Percentiles rank a stretch among this genome's conserved stretches.
phyloP scores from a whole-genome alignment of 495 filamentous ascomycete species.

The Talaromyces borbonicus region DNA sequence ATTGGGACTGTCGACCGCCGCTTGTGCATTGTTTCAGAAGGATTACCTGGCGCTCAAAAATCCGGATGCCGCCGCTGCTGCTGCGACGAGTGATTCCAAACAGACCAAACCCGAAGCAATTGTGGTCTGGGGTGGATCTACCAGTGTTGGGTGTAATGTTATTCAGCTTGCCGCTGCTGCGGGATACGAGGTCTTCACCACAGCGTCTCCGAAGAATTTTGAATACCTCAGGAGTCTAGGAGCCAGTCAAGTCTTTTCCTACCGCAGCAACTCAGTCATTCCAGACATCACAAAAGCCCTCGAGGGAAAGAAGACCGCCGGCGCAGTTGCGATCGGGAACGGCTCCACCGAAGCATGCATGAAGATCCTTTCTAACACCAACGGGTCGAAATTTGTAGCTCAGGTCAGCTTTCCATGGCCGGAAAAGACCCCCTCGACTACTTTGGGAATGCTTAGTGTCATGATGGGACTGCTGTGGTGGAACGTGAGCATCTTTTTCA shows the following conservation, averaged over 20 bases:
- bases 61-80: conserved; percentile 4
- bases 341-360: background rate
- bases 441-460: background rate
- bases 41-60: background rate
- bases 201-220: conserved; percentile 34
- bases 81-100: conserved; percentile 9
- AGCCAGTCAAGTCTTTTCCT: conserved; percentile 34
- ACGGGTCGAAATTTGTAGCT: conserved; percentile 1
- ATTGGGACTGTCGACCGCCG: conserved; percentile 24
- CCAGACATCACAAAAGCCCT: conserved; percentile 5
- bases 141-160: conserved; percentile 30
- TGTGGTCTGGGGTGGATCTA: conserved; percentile 41
- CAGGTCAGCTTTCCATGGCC: conserved; percentile 6
- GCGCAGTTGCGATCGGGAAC: conserved; percentile 2
- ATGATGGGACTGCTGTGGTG: background rate
- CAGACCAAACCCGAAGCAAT: conserved; percentile 7
- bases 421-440: background rate
- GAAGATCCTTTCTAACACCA: background rate
- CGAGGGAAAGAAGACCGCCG: background rate
- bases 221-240: conserved; percentile 35
- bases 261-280: conserved; percentile 27
- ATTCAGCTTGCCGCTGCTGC: conserved; percentile 32
- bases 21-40: conserved; percentile 12
- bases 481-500: background rate
- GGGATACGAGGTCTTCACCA: conserved; percentile 36